Percentiles rank a stretch among this genome's conserved stretches.
Evolutionary conservation across 2,329 filamentous ascomycete genomes (phyloP).

Genomic region (Ilyonectria mors-panacis): DNA sequence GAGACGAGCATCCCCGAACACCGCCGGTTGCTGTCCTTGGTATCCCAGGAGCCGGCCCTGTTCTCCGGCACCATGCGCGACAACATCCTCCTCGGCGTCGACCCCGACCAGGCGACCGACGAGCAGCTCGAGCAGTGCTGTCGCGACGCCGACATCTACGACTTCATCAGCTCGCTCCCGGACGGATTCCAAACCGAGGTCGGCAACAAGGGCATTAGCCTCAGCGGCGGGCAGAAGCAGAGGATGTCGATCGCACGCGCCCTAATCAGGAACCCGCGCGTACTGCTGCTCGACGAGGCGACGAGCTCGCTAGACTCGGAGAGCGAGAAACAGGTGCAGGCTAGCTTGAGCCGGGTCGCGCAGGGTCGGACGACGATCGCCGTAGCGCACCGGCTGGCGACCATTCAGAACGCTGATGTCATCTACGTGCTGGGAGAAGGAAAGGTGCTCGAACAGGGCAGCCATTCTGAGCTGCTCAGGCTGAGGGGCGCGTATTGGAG

Average conservation of each 20-base stretch:
- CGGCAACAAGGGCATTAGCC: constrained; percentile 68
- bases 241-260: constrained; percentile 68
- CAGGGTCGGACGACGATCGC: not conserved
- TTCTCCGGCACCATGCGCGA: constrained; percentile 61
- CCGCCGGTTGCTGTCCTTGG: constrained; percentile 71
- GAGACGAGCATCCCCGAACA: constrained; percentile 73
- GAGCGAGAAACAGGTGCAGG: not conserved
- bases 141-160: constrained; percentile 62
- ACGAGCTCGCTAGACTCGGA: constrained; percentile 5
- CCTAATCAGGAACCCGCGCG: constrained; percentile 59
- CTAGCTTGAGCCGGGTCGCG: not conserved
- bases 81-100: constrained; percentile 62
- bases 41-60: constrained; percentile 1
- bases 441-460: constrained; percentile 1
- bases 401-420: not conserved
- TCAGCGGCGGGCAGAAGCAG: constrained; percentile 69
- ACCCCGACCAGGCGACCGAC: constrained; percentile 47
- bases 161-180: constrained; percentile 66
- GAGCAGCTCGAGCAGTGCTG: constrained; percentile 39
- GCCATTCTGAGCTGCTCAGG: constrained; percentile 39
- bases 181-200: constrained; percentile 63
- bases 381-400: not conserved
- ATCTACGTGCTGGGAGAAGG: not conserved
- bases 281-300: constrained; percentile 38
- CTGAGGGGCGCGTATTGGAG: constrained; percentile 70